These are phyloP conservation scores for Styphnolobium japonicum DNA, from an alignment of 306 rosid genomes.

Conservation along the genomic window DNA sequence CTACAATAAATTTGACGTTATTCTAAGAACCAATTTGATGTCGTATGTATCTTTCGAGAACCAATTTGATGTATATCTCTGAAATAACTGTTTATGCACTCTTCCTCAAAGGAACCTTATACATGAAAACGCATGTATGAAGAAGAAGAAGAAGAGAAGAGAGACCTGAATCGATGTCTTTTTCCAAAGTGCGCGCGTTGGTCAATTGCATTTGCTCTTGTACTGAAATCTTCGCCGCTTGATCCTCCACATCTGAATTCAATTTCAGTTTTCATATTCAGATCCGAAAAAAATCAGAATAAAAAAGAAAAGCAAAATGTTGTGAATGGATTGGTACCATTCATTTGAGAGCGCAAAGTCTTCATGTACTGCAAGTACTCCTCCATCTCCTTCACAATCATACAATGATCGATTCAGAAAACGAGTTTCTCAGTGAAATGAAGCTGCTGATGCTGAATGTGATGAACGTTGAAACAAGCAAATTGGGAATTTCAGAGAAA, in stretches of 20 bases:
- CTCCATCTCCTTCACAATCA: slow-evolving; percentile 55
- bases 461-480: background rate
- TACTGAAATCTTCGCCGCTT: slow-evolving; percentile 74
- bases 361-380: slow-evolving; percentile 80
- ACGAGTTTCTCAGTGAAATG: background rate
- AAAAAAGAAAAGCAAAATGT: background rate
- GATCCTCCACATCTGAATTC: slow-evolving; percentile 75
- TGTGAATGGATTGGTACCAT: slow-evolving; percentile 48
- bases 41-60: too few relatives aligned
- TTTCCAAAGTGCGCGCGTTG: slow-evolving; percentile 57
- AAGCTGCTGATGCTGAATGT: slow-evolving; percentile 17
- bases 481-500: background rate
- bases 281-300: background rate
- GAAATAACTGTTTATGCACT: too few relatives aligned
- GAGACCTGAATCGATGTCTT: slow-evolving; percentile 62
- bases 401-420: slow-evolving; percentile 1
- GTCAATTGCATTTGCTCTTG: slow-evolving; percentile 73
- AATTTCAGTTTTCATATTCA: background rate
- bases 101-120: too few relatives aligned
- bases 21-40: too few relatives aligned
- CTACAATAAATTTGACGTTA: too few relatives aligned
- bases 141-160: background rate
- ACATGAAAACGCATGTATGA: background rate
- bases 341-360: slow-evolving; percentile 83
- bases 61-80: too few relatives aligned